These are phyloP conservation scores for Haplographium delicatum DNA, from an alignment of 495 filamentous ascomycete genomes.

Conservation along the genomic window DNA sequence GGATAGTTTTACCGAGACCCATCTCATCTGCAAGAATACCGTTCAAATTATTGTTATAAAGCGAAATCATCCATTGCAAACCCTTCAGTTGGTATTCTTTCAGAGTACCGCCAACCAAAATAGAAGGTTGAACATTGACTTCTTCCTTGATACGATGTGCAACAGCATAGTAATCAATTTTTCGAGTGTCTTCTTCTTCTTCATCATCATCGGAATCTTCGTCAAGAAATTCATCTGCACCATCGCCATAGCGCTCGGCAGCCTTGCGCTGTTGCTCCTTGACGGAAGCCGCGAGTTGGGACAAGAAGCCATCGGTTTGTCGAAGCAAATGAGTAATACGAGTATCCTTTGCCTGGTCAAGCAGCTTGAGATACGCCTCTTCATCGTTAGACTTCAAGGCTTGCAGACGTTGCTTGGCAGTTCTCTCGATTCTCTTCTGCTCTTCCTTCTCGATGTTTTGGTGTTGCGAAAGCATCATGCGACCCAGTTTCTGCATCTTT, in stretches of 20 bases:
- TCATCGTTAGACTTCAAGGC: constrained; percentile 98
- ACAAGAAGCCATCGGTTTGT: constrained; percentile 95
- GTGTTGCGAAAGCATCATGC: constrained; percentile 81
- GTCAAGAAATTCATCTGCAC: constrained; percentile 48
- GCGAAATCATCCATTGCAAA: constrained; percentile 97
- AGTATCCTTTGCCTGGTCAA: constrained; percentile 97
- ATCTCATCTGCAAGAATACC: constrained; percentile 98
- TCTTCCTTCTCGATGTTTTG: constrained; percentile 98
- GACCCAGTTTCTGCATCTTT: constrained; percentile 78
- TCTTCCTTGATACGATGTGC: constrained; percentile 94
- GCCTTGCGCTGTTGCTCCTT: constrained; percentile 83
- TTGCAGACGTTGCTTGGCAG: constrained; percentile 98
- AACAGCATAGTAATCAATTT: constrained; percentile 97
- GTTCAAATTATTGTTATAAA: constrained; percentile 99
- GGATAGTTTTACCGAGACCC: constrained; percentile 99
- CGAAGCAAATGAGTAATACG: constrained; percentile 95
- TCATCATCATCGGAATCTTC: constrained; percentile 64
- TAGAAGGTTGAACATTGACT: constrained; percentile 70
- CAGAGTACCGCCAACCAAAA: constrained; percentile 83
- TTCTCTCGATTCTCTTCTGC: constrained; percentile 93
- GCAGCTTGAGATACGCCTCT: constrained; percentile 92
- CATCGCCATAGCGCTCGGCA: constrained; percentile 66
- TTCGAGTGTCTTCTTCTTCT: constrained; percentile 58
- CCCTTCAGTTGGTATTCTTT: constrained; percentile 99
- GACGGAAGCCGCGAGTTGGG: constrained; percentile 89